Base-by-base conservation (phyloP, 139 green algal genomes). In the Ostreobium quekettii region DNA sequence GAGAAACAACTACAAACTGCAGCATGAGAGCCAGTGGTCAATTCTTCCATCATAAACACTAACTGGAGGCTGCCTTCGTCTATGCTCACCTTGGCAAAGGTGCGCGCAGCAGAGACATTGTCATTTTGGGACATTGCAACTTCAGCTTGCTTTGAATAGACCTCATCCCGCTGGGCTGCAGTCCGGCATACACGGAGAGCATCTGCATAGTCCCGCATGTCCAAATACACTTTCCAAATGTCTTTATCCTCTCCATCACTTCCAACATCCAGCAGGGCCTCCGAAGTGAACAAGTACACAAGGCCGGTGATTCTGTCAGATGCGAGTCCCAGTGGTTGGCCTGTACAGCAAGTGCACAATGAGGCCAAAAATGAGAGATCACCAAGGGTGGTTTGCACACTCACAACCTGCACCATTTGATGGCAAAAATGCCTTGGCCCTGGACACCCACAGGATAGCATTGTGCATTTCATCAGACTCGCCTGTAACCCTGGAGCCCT, bases 71-170 rank as follows among this genome's bases (percentile, higher is more conserved):
- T n/a, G n/a, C n/a, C n/a, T n/a, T n/a, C n/a, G n/a, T n/a, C n/a
- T n/a, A n/a, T n/a, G n/a, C n/a, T n/a, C n/a, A 62, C 19, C 32
- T 66, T 66, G 11, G 59, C 59, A 42, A 48, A 66, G 5, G 47
- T 26, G 11, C 26, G 19, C 7, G 76, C 56, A 35, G 76, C 76
- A 2, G 76, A 63, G 19, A 32, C 30, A 59, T 79, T 83, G 38
- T 83, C 76, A 28, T 65, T 64, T 3, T 31, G 31, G 6, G 11
- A 29, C 7, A 82, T 75, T 28, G 76, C 76, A 4, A 60, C 71
- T 47, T 82, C 76, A 33, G 77, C 76, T 46, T 82, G 74, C 15
- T 35, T 46, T 3, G 33, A 57, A 3, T 56, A 71, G 3, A 77
- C 63, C 8, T 46, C 39, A 32, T 77, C 78, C 58, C 47, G 64